These are phyloP conservation scores for Hansenula anomala DNA, from an alignment of 1,139 yeast species.

Conservation along the genomic window DNA sequence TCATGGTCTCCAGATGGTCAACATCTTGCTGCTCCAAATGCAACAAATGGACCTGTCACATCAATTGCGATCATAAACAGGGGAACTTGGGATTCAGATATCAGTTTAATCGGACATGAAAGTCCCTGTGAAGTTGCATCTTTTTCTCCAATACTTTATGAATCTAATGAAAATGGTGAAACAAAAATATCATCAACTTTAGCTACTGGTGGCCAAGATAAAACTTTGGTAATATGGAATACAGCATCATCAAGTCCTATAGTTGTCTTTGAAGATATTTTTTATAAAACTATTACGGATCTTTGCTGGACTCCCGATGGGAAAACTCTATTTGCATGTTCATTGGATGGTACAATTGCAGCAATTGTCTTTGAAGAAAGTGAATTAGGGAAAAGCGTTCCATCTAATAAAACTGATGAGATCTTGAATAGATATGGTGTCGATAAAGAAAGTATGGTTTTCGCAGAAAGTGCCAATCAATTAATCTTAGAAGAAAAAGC, in stretches of 20 bases:
- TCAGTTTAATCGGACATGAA: conserved; percentile 90
- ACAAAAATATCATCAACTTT: conserved; percentile 38
- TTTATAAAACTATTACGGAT: conserved; percentile 64
- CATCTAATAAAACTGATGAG: conserved; percentile 59
- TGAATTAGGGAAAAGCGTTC: conserved; percentile 73
- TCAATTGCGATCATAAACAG: conserved; percentile 84
- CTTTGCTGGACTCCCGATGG: conserved; percentile 82
- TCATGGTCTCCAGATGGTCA: conserved; percentile 99
- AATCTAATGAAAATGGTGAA: conserved; percentile 20
- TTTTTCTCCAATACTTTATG: conserved; percentile 74
- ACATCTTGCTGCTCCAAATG: conserved; percentile 93
- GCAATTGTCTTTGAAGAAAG: conserved; percentile 60
- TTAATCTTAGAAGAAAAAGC: conserved; percentile 65
- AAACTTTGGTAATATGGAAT: conserved; percentile 67
- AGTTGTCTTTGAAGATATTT: conserved; percentile 58
- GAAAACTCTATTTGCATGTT: conserved; percentile 59
- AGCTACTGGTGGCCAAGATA: conserved; percentile 80
- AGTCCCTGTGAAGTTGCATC: conserved; percentile 94
- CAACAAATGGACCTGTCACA: conserved; percentile 94
- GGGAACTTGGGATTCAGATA: conserved; percentile 89
- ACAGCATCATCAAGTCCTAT: conserved; percentile 58
- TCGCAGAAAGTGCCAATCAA: conserved; percentile 86
- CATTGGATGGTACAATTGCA: conserved; percentile 81
- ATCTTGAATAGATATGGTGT: conserved; percentile 84
- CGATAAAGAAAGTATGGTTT: conserved; percentile 74